These are phyloP conservation scores for Filobasidium wieringae DNA, from an alignment of 768 basidiomycete genomes.

Conservation along the genomic window DNA sequence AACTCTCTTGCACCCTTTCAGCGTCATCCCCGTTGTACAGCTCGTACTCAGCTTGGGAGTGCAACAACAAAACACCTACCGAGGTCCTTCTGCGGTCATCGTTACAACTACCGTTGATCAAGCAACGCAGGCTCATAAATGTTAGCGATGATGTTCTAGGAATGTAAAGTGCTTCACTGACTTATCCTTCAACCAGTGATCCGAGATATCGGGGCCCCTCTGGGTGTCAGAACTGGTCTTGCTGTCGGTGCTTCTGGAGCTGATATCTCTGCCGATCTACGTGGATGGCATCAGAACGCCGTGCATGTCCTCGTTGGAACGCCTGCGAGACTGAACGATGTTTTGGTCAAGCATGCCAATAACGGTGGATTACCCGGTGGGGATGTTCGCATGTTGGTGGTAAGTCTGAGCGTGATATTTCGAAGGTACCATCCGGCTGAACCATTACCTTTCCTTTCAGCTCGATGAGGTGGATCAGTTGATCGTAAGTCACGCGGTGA, in stretches of 20 bases:
- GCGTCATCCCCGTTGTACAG: conserved; percentile 36
- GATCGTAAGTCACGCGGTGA: conserved; percentile 49
- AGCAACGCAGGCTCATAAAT: conserved; percentile 69
- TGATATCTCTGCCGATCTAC: conserved; percentile 60
- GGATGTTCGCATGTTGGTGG: conserved; percentile 81
- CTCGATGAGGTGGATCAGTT: conserved; percentile 97
- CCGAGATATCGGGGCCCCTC: conserved; percentile 80
- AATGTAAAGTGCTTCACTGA: not conserved
- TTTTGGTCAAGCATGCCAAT: conserved; percentile 52
- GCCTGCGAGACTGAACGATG: conserved; percentile 85
- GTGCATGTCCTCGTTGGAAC: conserved; percentile 95
- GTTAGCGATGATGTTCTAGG: conserved; percentile 63
- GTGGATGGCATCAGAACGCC: conserved; percentile 75
- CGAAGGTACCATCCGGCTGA: not conserved
- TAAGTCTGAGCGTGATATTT: conserved; percentile 15
- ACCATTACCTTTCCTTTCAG: conserved; percentile 6
- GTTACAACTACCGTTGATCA: conserved; percentile 97
- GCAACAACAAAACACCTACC: conserved; percentile 44
- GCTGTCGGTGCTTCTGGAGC: conserved; percentile 56
- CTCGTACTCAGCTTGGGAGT: conserved; percentile 48
- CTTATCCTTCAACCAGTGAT: conserved; percentile 21
- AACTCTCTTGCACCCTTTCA: not conserved
- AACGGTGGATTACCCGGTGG: conserved; percentile 64
- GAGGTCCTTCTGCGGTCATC: conserved; percentile 80
- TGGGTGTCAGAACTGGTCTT: conserved; percentile 80